Evolutionary conservation across 2,329 filamentous ascomycete genomes (phyloP), one percentile per base, ranked within the genome.

Genomic region (Fusarium metavorans): DNA sequence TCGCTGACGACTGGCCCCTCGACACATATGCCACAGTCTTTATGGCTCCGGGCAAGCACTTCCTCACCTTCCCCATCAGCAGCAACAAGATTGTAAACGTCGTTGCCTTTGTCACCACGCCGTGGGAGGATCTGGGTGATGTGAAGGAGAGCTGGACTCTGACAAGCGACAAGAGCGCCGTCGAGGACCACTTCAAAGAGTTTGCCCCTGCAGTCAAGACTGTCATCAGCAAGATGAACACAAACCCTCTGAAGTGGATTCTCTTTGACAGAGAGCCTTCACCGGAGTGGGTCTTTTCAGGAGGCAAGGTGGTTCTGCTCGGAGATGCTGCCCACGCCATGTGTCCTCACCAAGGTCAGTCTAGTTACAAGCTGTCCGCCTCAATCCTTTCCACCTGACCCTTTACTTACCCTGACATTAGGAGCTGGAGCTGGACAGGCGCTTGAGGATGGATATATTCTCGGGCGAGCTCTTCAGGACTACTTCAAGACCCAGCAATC

Each of bases 161-260:
- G 25, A n/a, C 27, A 54, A 30, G 50, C 25, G 50, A 54, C 50
- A 54, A n/a, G 50, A 54, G 50, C 50, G 50, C 25, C 23, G 27
- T 54, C 25, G 23, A 54, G 50, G 50, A n/a, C 27, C 50, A 54
- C 23, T 54, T 54, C 23, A 54, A 54, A 32, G 50, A 60, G 18
- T 43, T 60, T 41, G 57, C 57, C 16, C 35, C 57, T 43, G 35
- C 32, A 45, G 35, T 60, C 34, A 20, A 60, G 37, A 60, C 57
- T 11, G 57, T 60, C 57, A 43, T 43, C 11, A 32, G 25, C n/a
- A 60, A 60, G 34, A 60, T 60, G 57, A 41, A 60, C 35, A 39
- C n/a, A 32, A 41, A 60, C 23, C 57, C 57, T 45, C 57, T 60
- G 16, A 60, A 60, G 57, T 60, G 57, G 57, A 41, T 60, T 20